phyloP scores from a whole-genome alignment of 2,329 filamentous ascomycete genomes.

The Alternaria hordeiaustralica region DNA sequence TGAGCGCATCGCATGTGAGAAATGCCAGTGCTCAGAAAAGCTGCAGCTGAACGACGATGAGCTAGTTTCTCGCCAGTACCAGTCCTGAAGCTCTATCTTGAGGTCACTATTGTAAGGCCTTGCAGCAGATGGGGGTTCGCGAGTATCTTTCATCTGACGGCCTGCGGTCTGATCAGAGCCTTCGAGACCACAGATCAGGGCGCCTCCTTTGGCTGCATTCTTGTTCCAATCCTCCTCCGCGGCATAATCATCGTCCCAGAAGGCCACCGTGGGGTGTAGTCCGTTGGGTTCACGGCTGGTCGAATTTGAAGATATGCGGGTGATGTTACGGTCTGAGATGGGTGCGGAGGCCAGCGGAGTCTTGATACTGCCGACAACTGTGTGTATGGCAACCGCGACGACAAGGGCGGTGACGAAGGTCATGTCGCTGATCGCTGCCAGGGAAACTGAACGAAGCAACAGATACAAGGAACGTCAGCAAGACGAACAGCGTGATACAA shows the following conservation, averaged over 20 bases:
- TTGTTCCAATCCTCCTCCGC: constrained; percentile 13
- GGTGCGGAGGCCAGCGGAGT: background rate
- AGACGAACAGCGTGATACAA: background rate
- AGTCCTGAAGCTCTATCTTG: constrained; percentile 11
- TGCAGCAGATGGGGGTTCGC: constrained; percentile 20
- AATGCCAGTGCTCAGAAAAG: constrained; percentile 16
- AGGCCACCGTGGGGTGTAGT: background rate
- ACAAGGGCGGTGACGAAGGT: background rate
- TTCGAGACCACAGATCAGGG: constrained; percentile 16
- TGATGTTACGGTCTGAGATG: background rate
- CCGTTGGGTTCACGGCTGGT: background rate
- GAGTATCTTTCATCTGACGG: constrained; percentile 12
- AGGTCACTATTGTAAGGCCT: constrained; percentile 25
- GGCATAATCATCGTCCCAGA: constrained; percentile 21
- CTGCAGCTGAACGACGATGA: constrained; percentile 15
- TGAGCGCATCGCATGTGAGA: constrained; percentile 7
- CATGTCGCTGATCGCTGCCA: background rate
- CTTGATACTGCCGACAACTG: background rate
- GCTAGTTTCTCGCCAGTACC: constrained; percentile 21
- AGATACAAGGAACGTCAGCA: background rate
- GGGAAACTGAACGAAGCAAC: background rate
- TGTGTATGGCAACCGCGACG: background rate
- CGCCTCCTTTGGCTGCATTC: constrained; percentile 17
- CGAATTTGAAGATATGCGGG: background rate
- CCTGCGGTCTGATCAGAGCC: constrained; percentile 23